Conservation (phyloP, 225 moss, liverwort and hornwort species). For the Pseudoscleropodium purum region DNA sequence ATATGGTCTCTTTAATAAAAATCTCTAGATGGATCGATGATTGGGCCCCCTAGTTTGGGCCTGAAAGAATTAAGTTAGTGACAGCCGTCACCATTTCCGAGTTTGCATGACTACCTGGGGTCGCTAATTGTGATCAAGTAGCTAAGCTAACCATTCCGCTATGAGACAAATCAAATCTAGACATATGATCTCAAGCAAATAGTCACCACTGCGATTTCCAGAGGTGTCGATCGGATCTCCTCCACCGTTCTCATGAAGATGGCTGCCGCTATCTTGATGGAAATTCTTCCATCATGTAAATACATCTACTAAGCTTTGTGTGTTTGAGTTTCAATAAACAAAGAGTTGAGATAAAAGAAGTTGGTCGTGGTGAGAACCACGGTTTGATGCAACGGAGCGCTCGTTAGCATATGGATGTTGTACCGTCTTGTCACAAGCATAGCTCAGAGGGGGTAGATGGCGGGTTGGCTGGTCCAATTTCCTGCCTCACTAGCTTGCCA, state of each 20-base stretch:
- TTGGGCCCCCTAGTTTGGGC: not conserved
- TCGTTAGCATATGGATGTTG: too few species aligned
- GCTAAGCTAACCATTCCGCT: not conserved
- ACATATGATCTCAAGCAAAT: not conserved
- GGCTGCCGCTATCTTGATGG: too few species aligned
- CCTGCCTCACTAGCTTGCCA: too few species aligned
- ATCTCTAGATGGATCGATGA: not conserved
- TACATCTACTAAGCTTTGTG: too few species aligned
- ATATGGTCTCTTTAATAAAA: not conserved
- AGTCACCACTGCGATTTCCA: not conserved
- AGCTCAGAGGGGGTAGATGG: too few species aligned
- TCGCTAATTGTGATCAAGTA: not conserved
- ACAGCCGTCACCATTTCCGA: not conserved
- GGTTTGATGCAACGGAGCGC: too few species aligned
- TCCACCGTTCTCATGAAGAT: not conserved
- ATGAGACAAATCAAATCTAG: not conserved
- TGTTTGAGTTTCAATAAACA: too few species aligned
- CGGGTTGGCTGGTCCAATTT: too few species aligned
- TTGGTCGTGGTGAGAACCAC: too few species aligned
- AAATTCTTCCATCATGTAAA: too few species aligned
- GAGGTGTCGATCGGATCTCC: not conserved
- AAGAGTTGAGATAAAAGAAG: too few species aligned
- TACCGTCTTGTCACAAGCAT: too few species aligned
- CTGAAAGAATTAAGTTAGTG: not conserved
- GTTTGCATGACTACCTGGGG: not conserved